Evolutionary conservation across 148 eudicot species (phyloP).

Genomic region (Rhododendron vialii): DNA sequence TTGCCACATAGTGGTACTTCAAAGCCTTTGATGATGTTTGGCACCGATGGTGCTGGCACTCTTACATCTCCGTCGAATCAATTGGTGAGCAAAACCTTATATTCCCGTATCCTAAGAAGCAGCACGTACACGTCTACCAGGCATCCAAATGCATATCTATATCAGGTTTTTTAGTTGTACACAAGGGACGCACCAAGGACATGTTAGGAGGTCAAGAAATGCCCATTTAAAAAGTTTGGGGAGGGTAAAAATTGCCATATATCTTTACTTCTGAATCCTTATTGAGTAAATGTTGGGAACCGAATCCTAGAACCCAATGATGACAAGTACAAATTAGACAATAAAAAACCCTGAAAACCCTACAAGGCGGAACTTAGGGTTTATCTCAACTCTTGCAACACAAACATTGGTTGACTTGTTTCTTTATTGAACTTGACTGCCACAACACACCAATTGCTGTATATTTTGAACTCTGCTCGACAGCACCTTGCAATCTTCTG

Average conservation of each 20-base stretch:
- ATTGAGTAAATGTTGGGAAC: not conserved
- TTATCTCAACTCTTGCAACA: not conserved
- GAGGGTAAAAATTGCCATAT: not conserved
- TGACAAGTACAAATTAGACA: not conserved
- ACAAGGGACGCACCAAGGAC: not conserved
- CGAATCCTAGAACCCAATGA: not conserved
- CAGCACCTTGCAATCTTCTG: no score
- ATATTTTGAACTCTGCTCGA: no score
- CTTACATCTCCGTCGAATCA: conserved; percentile 75
- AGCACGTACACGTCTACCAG: not conserved
- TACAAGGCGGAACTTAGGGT: not conserved
- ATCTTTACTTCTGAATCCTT: not conserved
- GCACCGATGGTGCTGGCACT: conserved; percentile 50
- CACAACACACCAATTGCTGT: no score
- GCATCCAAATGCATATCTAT: not conserved
- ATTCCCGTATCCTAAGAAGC: not conserved
- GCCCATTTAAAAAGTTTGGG: not conserved
- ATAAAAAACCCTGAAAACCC: no score
- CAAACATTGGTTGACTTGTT: not conserved
- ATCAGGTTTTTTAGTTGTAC: not conserved
- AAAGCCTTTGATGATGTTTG: conserved; percentile 73
- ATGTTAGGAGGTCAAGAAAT: not conserved
- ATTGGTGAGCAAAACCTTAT: conserved; percentile 45
- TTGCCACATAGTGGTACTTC: conserved; percentile 52
- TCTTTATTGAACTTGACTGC: not conserved